Base-by-base conservation (phyloP, 2,329 filamentous ascomycete genomes). In the Pseudogymnoascus pannorum region DNA sequence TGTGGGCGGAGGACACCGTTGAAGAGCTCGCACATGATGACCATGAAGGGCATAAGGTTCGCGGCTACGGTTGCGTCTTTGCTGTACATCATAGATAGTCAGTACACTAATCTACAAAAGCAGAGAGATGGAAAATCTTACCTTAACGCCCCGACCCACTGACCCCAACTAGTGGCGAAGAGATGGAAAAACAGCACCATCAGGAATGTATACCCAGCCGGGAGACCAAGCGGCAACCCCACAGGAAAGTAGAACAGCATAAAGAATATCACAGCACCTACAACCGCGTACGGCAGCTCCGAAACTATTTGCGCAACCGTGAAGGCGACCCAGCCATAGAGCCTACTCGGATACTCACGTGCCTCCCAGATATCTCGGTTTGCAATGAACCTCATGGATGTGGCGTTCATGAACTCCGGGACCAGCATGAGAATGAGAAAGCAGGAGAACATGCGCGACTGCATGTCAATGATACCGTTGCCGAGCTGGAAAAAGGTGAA, bases 121-220 rank as follows among this genome's bases (percentile, higher is more conserved):
- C 4, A 48, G n/a, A 26, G 1, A 87, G 84, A 42, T 82, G 81
- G 0, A 89, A 89, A 20, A 93, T 86, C 70, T 93, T 89, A 31
- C 81, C 83, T 14, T 92, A 60, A 58, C 8, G 58, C 58, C 22
- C 20, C 58, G 38, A 60, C 48, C 58, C 58, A 60, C 58, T 60
- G 58, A 26, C 58, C 58, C 58, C 58, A 60, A 29, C 35, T 48
- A 26, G 58, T 60, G 38, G 20, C 22, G 38, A 60, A 60, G 31
- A 60, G 22, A 29, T 40, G 24, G 58, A 60, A 92, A 92, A 0
- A 89, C 87, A 33, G 88, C 74, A 86, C 88, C 92, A 59, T 86
- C 86, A 72, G 92, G 93, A 62, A 91, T 91, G 72, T 92, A 92
- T 70, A 92, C 81, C 58, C 92, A 78, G 22, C 87, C 87, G 0